A percentile compares a stretch with the other conserved stretches of the same genome.
These are phyloP conservation scores for Dendrocalamus sinicus DNA, from an alignment of 176 grass and related monocot species.

Conservation along the genomic window DNA sequence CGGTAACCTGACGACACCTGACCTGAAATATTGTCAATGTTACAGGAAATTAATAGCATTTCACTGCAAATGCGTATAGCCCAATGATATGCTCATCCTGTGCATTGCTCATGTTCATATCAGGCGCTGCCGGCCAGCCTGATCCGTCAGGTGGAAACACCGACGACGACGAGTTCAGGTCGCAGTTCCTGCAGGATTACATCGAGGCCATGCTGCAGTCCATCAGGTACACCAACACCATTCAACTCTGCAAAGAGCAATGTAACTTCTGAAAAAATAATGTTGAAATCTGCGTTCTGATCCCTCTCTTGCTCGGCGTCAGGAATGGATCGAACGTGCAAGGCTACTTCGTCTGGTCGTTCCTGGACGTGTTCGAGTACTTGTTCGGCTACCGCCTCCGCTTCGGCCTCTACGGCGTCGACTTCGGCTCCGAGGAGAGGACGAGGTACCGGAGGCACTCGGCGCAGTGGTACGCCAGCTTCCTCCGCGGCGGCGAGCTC, in stretches of 20 bases:
- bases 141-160: conserved; percentile 13
- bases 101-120: neutral
- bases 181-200: conserved; percentile 56
- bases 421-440: conserved; percentile 55
- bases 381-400: conserved; percentile 48
- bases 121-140: conserved; percentile 44
- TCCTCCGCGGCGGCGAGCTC: conserved; percentile 55
- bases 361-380: conserved; percentile 80
- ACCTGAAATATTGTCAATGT: neutral
- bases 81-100: neutral
- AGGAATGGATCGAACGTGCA: conserved; percentile 82
- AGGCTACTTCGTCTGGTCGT: conserved; percentile 95
- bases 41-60: neutral
- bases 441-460: conserved; percentile 73
- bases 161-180: conserved; percentile 51
- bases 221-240: conserved; percentile 37
- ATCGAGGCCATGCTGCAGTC: conserved; percentile 58
- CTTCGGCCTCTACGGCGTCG: conserved; percentile 67
- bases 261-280: neutral
- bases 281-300: neutral
- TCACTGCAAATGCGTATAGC: neutral
- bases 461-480: conserved; percentile 70
- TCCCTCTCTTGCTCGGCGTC: neutral
- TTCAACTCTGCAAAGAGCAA: neutral
- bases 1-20: conserved; percentile 37